Conservation (phyloP, 495 filamentous ascomycete species). For the Hypoxylon lienhwacheense region DNA sequence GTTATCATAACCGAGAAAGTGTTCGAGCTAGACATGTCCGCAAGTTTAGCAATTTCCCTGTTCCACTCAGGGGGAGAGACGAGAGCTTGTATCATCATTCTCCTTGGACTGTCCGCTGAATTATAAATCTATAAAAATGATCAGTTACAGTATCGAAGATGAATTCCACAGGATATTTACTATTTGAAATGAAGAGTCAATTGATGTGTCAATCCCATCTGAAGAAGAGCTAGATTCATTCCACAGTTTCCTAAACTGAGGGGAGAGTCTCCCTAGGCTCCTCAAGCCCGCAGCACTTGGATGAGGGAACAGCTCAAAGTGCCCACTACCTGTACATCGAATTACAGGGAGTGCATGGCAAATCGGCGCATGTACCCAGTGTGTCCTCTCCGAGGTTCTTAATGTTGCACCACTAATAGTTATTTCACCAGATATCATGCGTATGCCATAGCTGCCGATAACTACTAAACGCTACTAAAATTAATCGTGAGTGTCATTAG, state of each 20-base stretch:
- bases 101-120: slow-evolving; percentile 49
- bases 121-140: slow-evolving; percentile 47
- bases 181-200: slow-evolving; percentile 45
- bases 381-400: slow-evolving; percentile 50
- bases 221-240: slow-evolving; percentile 47
- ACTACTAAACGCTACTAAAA: slow-evolving; percentile 61
- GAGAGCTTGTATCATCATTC: slow-evolving; percentile 58
- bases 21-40: slow-evolving; percentile 46
- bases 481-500: slow-evolving; percentile 4
- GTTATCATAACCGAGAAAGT: slow-evolving; percentile 61
- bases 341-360: slow-evolving; percentile 79
- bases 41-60: slow-evolving; percentile 44
- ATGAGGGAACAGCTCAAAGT: slow-evolving; percentile 54
- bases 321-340: slow-evolving; percentile 53
- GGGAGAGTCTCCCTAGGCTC: slow-evolving; percentile 63
- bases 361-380: slow-evolving; percentile 70
- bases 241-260: slow-evolving; percentile 76
- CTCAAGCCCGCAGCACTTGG: slow-evolving; percentile 59
- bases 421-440: slow-evolving; percentile 60
- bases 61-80: slow-evolving; percentile 70
- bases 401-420: slow-evolving; percentile 70
- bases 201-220: neutral
- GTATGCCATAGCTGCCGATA: slow-evolving; percentile 74
- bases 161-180: slow-evolving; percentile 23
- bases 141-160: slow-evolving; percentile 13